A percentile compares a stretch with the other conserved stretches of the same genome.
These are phyloP conservation scores for Emericellopsis terricola DNA, from an alignment of 495 filamentous ascomycete genomes.

Conservation along the genomic window DNA sequence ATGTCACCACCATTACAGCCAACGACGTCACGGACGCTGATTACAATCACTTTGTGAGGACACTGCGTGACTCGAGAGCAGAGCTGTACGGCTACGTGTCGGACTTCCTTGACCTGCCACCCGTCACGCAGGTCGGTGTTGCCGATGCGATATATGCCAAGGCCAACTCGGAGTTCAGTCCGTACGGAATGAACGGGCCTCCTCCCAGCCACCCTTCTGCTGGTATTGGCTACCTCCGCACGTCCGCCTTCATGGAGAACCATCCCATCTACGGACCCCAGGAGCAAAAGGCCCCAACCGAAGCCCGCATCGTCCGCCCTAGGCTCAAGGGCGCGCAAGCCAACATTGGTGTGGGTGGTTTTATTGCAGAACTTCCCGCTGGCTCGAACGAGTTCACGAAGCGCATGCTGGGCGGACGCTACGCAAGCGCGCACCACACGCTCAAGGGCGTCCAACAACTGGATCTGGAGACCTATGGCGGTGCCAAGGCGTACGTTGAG, in stretches of 20 bases:
- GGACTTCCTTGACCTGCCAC: constrained; percentile 37
- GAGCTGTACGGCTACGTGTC: constrained; percentile 27
- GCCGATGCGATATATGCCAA: constrained; percentile 2
- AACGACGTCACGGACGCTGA: constrained; percentile 38
- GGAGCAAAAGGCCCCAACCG: constrained; percentile 36
- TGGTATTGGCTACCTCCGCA: constrained; percentile 70
- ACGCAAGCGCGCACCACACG: background rate
- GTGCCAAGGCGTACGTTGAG: constrained; percentile 46
- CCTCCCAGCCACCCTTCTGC: constrained; percentile 83
- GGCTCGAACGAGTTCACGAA: constrained; percentile 13
- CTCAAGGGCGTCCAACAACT: constrained; percentile 24
- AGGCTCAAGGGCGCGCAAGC: background rate
- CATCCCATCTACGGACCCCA: constrained; percentile 76
- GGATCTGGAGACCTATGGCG: constrained; percentile 43
- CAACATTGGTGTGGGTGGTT: constrained; percentile 29
- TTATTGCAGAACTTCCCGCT: constrained; percentile 17
- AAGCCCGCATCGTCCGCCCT: constrained; percentile 44
- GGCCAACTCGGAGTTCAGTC: constrained; percentile 7
- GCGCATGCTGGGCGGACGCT: background rate
- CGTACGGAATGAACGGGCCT: constrained; percentile 43
- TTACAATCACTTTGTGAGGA: constrained; percentile 39
- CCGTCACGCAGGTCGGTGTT: constrained; percentile 10
- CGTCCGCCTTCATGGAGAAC: constrained; percentile 48
- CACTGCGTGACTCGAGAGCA: constrained; percentile 33
- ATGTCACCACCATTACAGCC: constrained; percentile 10